Conservation (phyloP, 805 yeast species). For the Cyberlindnera mycetangii region DNA sequence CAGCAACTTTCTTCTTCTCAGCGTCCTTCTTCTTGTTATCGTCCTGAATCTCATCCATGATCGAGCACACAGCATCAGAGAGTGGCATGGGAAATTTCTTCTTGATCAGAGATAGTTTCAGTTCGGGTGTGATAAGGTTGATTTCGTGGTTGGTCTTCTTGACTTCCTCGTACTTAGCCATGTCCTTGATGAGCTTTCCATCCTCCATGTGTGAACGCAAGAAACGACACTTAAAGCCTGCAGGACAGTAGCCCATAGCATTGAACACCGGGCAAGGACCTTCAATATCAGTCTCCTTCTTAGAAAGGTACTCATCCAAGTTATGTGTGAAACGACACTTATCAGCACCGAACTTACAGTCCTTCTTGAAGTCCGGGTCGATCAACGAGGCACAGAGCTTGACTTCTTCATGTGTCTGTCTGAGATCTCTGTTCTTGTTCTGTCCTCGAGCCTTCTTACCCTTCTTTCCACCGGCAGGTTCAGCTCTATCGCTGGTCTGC, state of each 20-base stretch:
- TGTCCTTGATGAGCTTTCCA: conserved; percentile 43
- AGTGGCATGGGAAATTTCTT: conserved; percentile 57
- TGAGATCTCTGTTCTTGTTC: conserved; percentile 76
- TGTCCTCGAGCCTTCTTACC: conserved; percentile 67
- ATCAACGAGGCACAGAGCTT: conserved; percentile 63
- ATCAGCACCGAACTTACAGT: conserved; percentile 65
- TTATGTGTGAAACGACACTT: conserved; percentile 79
- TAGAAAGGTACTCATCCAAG: conserved; percentile 54
- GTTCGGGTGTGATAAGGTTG: conserved; percentile 52
- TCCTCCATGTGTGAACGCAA: conserved; percentile 64
- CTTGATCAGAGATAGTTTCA: conserved; percentile 36
- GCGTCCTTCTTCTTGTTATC: conserved; percentile 36
- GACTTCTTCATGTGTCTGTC: conserved; percentile 60
- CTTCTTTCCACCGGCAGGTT: conserved; percentile 36
- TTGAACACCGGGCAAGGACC: conserved; percentile 83
- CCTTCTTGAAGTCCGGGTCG: conserved; percentile 45
- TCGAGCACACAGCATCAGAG: conserved; percentile 57
- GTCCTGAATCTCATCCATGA: conserved; percentile 56
- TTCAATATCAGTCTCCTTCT: conserved; percentile 68
- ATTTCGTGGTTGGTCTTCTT: conserved; percentile 49
- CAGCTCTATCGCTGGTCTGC: conserved; percentile 36
- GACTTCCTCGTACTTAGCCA: conserved; percentile 35
- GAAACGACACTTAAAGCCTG: conserved; percentile 93
- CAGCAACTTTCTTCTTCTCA: conserved; percentile 27
- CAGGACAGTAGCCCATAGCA: conserved; percentile 86